Evolutionary conservation across 2,329 filamentous ascomycete genomes (phyloP).

Genomic region (Botryosphaeria agaves): DNA sequence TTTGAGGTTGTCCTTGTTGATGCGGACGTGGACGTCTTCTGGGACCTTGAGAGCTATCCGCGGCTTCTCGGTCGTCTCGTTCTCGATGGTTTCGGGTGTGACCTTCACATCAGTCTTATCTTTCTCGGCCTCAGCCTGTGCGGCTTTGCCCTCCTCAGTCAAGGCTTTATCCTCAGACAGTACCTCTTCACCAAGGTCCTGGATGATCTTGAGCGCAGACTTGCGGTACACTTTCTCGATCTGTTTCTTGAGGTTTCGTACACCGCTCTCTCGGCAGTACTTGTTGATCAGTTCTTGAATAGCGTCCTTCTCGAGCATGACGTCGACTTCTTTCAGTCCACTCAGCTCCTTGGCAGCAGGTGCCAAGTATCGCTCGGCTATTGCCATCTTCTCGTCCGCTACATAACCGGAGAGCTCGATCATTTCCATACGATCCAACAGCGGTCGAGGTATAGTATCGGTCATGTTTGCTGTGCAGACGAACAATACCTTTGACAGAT

Average conservation of each 20-base stretch:
- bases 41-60: slow-evolving; percentile 69
- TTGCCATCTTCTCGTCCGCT: slow-evolving; percentile 96
- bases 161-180: slow-evolving; percentile 66
- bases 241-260: slow-evolving; percentile 96
- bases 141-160: slow-evolving; percentile 71
- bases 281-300: slow-evolving; percentile 97
- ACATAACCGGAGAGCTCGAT: slow-evolving; percentile 95
- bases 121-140: slow-evolving; percentile 52
- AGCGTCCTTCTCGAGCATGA: slow-evolving; percentile 69
- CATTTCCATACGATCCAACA: slow-evolving; percentile 94
- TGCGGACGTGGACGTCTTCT: slow-evolving; percentile 68
- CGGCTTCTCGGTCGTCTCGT: slow-evolving; percentile 46
- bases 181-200: slow-evolving; percentile 75
- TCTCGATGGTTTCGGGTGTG: slow-evolving; percentile 36
- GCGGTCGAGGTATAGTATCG: slow-evolving; percentile 85
- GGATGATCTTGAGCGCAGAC: slow-evolving; percentile 90
- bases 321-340: slow-evolving; percentile 77
- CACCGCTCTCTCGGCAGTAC: slow-evolving; percentile 92
- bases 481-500: slow-evolving; percentile 92
- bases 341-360: slow-evolving; percentile 90
- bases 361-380: slow-evolving; percentile 81
- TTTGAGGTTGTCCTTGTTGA: slow-evolving; percentile 77
- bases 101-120: slow-evolving; percentile 46
- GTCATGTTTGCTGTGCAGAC: slow-evolving; percentile 99
- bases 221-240: slow-evolving; percentile 99